Base-by-base conservation (phyloP, 352 stramenopile genomes). In the Globisporangium okanoganense region DNA sequence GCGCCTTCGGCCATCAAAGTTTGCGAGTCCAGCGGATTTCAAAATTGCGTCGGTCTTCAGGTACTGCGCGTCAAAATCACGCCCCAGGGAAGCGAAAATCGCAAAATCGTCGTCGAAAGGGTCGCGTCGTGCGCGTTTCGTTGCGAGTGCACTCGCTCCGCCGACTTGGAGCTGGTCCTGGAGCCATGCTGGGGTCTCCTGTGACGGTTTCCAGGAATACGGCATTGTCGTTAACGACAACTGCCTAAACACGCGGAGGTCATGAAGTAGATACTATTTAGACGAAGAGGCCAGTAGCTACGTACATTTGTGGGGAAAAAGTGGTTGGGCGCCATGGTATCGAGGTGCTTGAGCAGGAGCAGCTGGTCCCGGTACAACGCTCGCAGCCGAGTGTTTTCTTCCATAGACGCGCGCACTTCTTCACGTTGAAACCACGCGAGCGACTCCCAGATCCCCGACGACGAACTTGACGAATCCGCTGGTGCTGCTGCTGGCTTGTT, bases 401-500 rank as follows among this genome's bases (percentile, higher is more conserved):
- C 44, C 58, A 65, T 63, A 22, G 72, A 70, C 10, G 64, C 66
- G 5, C 61, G 58, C 6, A 73, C 65, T 35, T 73, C 61, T 5
- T 59, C 56, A 45, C 73, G 73, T 25, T 80, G 67, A 20, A 70
- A 70, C 38, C 49, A 56, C 6, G 72, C 67, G 35, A 78, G 76
- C 13, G 48, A 62, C 53, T 80, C 60, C 72, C 72, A 80, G 6
- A 70, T 44, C 10, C 27, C 22, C 6, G 40, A 18, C n/a, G 40
- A 47, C 18, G 40, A 47, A 6, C 29, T 33, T 33, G 29, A 33
- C 29, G 29, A 33, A 33, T 33, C 29, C 29, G 29, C n/a, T 20
- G 38, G 38, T 12, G 14, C 9, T 8, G 38, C 18, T 12, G 38
- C 13, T 20, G 38, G 36, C 5, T 41, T 10, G 36, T 13, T 47